phyloP scores from a whole-genome alignment of 495 filamentous ascomycete species.

The Neurospora terricola region DNA sequence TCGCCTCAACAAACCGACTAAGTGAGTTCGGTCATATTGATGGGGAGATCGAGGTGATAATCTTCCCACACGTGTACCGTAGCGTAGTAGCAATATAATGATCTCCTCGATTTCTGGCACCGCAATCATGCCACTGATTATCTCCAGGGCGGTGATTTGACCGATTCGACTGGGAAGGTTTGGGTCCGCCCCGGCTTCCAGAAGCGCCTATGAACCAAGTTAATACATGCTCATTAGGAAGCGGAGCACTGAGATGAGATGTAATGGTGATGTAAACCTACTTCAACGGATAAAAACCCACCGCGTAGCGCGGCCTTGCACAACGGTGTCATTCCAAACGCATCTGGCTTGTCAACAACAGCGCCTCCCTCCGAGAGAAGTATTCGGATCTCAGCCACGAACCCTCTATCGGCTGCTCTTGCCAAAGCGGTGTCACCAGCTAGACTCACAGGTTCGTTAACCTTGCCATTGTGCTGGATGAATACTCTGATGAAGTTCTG shows the following conservation, averaged over 20 bases:
- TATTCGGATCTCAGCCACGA: not conserved
- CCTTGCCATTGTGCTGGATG: not conserved
- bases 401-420: not conserved
- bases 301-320: not conserved
- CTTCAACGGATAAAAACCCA: not conserved
- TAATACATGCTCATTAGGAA: not conserved
- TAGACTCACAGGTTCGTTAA: not conserved
- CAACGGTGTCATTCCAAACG: not conserved
- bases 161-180: not conserved
- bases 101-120: not conserved
- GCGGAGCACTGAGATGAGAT: not conserved
- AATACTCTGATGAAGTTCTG: not conserved
- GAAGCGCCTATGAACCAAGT: not conserved
- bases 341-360: constrained; percentile 1
- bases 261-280: not conserved
- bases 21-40: not conserved
- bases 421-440: not conserved
- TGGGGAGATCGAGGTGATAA: not conserved
- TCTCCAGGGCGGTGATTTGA: not conserved
- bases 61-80: not conserved
- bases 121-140: not conserved
- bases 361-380: constrained; percentile 2
- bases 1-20: not conserved
- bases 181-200: not conserved
- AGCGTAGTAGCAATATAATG: not conserved